These are phyloP conservation scores for Plasmodium inui DNA, from an alignment of 169 alveolate genomes.

Conservation along the genomic window DNA sequence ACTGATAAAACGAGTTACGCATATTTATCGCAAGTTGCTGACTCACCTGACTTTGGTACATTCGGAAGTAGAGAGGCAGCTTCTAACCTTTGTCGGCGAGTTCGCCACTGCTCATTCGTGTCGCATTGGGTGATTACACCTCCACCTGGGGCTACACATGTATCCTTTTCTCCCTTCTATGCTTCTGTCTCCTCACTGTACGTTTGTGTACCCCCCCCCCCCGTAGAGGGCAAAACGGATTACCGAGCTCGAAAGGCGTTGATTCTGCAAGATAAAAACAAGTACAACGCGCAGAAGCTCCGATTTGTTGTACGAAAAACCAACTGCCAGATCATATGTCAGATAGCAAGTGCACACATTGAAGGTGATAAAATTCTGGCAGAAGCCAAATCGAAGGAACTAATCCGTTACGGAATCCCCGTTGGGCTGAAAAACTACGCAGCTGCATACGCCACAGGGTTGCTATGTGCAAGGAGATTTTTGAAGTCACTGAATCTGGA, in stretches of 20 bases:
- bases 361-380: constrained; percentile 98
- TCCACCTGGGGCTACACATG: neutral
- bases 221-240: constrained; percentile 99
- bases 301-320: constrained; percentile 99
- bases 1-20: constrained; percentile 73
- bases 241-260: constrained; percentile 98
- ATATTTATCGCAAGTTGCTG: constrained; percentile 4
- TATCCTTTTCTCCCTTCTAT: too few relatives aligned
- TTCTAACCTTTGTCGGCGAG: too few relatives aligned
- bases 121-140: too few relatives aligned
- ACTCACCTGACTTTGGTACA: constrained; percentile 74
- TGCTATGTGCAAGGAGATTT: constrained; percentile 98
- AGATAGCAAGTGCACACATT: constrained; percentile 96
- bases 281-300: constrained; percentile 99
- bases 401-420: constrained; percentile 96
- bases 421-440: constrained; percentile 99
- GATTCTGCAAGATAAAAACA: constrained; percentile 98
- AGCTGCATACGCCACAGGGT: constrained; percentile 98
- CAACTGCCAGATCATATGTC: constrained; percentile 95
- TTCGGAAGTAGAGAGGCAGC: too few relatives aligned
- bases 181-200: neutral
- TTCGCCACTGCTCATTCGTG: too few relatives aligned
- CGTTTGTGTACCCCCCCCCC: neutral
- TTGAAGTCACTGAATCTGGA: constrained; percentile 94
- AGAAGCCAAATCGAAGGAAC: constrained; percentile 98